Percentiles rank a stretch among this genome's conserved stretches.
These are phyloP conservation scores for Rhizopogon vinicolor DNA, from an alignment of 768 basidiomycete genomes.

Conservation along the genomic window DNA sequence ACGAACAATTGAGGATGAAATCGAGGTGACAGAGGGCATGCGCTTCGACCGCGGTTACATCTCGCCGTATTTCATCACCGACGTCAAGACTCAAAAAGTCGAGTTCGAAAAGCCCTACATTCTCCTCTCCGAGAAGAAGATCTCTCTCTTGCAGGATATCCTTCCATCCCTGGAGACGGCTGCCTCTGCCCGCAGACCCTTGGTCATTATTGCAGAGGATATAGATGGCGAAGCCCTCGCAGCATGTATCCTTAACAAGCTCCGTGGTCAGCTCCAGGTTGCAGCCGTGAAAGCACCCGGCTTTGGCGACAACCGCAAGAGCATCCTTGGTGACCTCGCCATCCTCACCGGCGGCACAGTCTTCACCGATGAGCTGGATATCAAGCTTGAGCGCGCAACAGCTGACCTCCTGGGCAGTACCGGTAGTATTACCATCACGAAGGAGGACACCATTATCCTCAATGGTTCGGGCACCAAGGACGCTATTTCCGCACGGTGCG, in stretches of 20 bases:
- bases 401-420: constrained; percentile 87
- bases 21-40: constrained; percentile 99
- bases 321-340: constrained; percentile 92
- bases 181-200: constrained; percentile 79
- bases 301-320: constrained; percentile 99
- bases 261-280: constrained; percentile 94
- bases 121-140: constrained; percentile 97
- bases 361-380: constrained; percentile 94
- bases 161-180: constrained; percentile 86
- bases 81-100: constrained; percentile 93
- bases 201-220: constrained; percentile 97
- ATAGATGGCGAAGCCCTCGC: constrained; percentile 97
- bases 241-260: constrained; percentile 98
- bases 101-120: constrained; percentile 97
- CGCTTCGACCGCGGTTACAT: constrained; percentile 99
- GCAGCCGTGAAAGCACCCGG: constrained; percentile 95
- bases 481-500: constrained; percentile 87
- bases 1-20: constrained; percentile 96
- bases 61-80: constrained; percentile 97
- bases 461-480: constrained; percentile 93
- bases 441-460: constrained; percentile 95
- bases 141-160: constrained; percentile 90
- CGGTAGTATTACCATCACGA: constrained; percentile 90
- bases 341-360: constrained; percentile 98
- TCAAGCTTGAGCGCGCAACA: constrained; percentile 92